Evolutionary conservation across 2,329 filamentous ascomycete genomes (phyloP).

Genomic region (Phoma sp.): DNA sequence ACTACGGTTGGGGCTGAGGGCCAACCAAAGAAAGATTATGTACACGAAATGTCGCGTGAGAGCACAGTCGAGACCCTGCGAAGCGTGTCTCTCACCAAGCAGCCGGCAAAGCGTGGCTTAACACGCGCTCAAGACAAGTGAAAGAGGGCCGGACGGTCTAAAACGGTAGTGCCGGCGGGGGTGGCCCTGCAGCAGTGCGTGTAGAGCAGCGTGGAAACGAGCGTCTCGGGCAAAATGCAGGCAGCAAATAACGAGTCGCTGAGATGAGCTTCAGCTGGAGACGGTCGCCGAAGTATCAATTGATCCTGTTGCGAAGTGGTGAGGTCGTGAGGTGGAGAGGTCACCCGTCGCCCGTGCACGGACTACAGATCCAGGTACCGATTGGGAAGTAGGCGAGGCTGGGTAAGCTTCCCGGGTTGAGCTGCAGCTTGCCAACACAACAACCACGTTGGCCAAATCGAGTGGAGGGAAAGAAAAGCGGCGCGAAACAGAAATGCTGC

Average conservation of each 20-base stretch:
- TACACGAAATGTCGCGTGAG: slow-evolving; percentile 17
- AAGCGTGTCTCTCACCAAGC: slow-evolving; percentile 13
- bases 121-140: slow-evolving; percentile 23
- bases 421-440: slow-evolving; percentile 14
- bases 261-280: slow-evolving; percentile 1
- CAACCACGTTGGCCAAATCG: neutral
- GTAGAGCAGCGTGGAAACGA: slow-evolving; percentile 11
- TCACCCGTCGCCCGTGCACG: neutral
- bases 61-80: neutral
- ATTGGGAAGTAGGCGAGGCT: slow-evolving; percentile 9
- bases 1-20: neutral
- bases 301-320: slow-evolving; percentile 6
- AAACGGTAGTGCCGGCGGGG: slow-evolving; percentile 37
- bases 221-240: neutral
- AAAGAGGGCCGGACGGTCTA: slow-evolving; percentile 30
- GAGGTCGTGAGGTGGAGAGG: neutral
- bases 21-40: neutral
- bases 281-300: neutral
- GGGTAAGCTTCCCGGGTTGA: slow-evolving; percentile 14
- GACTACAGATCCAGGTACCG: slow-evolving; percentile 8
- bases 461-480: neutral
- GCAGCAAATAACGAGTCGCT: slow-evolving; percentile 1
- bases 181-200: slow-evolving; percentile 16
- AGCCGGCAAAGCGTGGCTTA: slow-evolving; percentile 9
- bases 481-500: neutral